These are phyloP conservation scores for Pestalotiopsis sp. DNA, from an alignment of 2,329 filamentous ascomycete species.

Conservation along the genomic window DNA sequence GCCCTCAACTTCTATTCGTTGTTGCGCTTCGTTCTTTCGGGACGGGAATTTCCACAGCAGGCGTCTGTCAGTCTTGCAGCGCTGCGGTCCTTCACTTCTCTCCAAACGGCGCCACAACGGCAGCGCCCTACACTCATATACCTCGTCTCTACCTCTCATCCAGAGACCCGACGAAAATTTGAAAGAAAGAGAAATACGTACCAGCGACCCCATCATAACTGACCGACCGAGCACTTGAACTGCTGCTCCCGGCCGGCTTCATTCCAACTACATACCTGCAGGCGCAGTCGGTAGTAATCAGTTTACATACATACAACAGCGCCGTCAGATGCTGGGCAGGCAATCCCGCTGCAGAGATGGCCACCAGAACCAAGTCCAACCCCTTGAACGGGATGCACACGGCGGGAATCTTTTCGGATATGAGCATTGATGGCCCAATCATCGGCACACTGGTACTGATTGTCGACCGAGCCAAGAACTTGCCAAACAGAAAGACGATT, in stretches of 20 bases:
- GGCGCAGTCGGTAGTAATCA: not conserved
- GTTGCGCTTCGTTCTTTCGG: not conserved
- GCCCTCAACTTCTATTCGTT: not conserved
- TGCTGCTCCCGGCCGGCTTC: not conserved
- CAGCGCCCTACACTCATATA: not conserved
- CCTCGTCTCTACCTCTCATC: not conserved
- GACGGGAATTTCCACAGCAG: not conserved
- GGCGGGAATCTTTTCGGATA: constrained; percentile 90
- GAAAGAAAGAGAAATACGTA: not conserved
- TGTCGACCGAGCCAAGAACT: constrained; percentile 92
- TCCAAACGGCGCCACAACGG: not conserved
- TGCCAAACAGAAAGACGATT: constrained; percentile 95
- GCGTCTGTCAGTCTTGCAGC: not conserved
- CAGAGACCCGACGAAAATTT: not conserved
- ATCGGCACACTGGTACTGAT: constrained; percentile 93
- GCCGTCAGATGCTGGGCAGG: not conserved
- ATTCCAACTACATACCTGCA: not conserved
- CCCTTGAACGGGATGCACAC: constrained; percentile 71
- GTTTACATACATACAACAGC: not conserved
- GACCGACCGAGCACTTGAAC: not conserved
- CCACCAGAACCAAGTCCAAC: constrained; percentile 53
- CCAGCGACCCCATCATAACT: not conserved
- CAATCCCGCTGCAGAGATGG: constrained; percentile 37
- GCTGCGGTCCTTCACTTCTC: not conserved
- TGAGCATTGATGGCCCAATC: constrained; percentile 86